Base-by-base conservation (phyloP, 2,329 filamentous ascomycete genomes). In the Exophiala aquamarina region DNA sequence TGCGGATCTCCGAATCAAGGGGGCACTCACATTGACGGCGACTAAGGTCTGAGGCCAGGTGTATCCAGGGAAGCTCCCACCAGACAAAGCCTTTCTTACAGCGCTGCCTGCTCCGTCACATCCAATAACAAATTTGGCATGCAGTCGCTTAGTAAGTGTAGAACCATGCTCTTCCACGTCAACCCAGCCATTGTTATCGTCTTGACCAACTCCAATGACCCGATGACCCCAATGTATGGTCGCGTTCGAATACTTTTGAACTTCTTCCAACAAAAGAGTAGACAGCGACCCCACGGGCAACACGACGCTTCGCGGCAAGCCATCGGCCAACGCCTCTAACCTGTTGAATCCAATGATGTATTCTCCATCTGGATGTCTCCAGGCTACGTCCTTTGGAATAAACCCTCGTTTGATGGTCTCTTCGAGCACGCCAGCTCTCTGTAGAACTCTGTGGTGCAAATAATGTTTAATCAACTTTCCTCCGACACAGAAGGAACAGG, bases 391-490 rank as follows among this genome's bases (percentile, higher is more conserved):
- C 35, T 59, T 58, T 23, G 71, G 66, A 10, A 65, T 58, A 44
- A 75, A 65, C 18, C 74, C 70, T n/a, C 63, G 61, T 8, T 61
- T 57, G 13, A 66, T 66, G n/a, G 76, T 65, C 56, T 75, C 69
- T n/a, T 74, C 71, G 14, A 83, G 65, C 11, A 84, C 72, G 1
- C 80, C 81, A 1, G 81, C 81, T 15, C 77, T 72, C 32, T 68
- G 60, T 35, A 85, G 72, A 47, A 81, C 79, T n/a, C n/a, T n/a
- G n/a, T n/a, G n/a, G n/a, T n/a, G n/a, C n/a, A n/a, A n/a, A n/a
- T n/a, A n/a, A n/a, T n/a, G n/a, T n/a, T n/a, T n/a, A n/a, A n/a
- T n/a, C n/a, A n/a, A n/a, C n/a, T n/a, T n/a, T n/a, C n/a, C n/a
- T n/a, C n/a, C n/a, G n/a, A n/a, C n/a, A n/a, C n/a, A n/a, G n/a